Evolutionary conservation across 1,284 basidiomycete species (phyloP).

Genomic region (Volvariella volvacea): DNA sequence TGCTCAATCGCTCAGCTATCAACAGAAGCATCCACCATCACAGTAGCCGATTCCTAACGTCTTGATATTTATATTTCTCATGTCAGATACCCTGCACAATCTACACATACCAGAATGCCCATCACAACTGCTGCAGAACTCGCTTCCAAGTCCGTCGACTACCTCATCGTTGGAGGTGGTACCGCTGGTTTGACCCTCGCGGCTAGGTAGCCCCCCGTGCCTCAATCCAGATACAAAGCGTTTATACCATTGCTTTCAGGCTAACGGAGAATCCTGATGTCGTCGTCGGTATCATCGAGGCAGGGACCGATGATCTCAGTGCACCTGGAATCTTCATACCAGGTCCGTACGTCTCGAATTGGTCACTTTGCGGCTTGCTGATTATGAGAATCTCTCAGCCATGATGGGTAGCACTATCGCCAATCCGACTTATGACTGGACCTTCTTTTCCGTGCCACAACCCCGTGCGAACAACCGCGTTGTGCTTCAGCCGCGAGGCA

Average conservation of each 20-base stretch:
- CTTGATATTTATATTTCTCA: too few relatives aligned
- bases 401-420: conserved; percentile 10
- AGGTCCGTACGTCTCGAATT: conserved; percentile 5
- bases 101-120: too few relatives aligned
- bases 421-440: conserved; percentile 13
- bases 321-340: conserved; percentile 8
- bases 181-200: conserved; percentile 11
- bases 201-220: conserved; percentile 6
- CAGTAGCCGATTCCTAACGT: too few relatives aligned
- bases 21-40: too few relatives aligned
- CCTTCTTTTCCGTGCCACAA: conserved; percentile 10
- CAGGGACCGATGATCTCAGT: conserved; percentile 6
- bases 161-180: conserved; percentile 12
- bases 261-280: conserved; percentile 8
- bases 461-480: conserved; percentile 5
- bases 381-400: conserved; percentile 2
- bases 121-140: not conserved
- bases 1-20: too few relatives aligned
- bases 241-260: not conserved
- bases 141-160: conserved; percentile 8
- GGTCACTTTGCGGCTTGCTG: not conserved
- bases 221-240: not conserved
- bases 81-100: too few relatives aligned
- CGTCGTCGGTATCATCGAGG: conserved; percentile 12
- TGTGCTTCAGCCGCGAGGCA: conserved; percentile 10